Conservation (phyloP, 176 grass and related monocot species). For the Poa pratensis region DNA sequence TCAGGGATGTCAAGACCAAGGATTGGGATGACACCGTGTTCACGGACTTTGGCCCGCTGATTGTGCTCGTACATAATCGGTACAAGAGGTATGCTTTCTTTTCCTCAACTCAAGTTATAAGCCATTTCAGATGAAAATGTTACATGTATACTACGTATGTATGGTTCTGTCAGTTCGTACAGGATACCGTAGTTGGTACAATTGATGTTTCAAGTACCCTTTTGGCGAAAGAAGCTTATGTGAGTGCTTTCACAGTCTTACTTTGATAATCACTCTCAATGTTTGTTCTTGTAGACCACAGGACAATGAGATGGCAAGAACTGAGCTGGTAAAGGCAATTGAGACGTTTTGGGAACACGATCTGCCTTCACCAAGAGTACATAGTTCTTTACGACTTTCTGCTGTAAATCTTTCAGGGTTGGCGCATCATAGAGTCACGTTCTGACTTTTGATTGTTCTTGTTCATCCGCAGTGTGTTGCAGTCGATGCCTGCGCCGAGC, state of each 20-base stretch:
- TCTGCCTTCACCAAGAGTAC: constrained; percentile 86
- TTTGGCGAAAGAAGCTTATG: neutral
- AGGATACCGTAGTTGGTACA: neutral
- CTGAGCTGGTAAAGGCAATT: constrained; percentile 76
- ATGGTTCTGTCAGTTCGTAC: neutral
- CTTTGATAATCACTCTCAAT: neutral
- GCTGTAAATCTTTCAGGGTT: neutral
- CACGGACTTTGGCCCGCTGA: constrained; percentile 75
- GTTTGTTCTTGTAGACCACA: constrained; percentile 42
- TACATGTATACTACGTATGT: neutral
- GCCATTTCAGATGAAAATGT: neutral
- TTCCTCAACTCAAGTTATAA: neutral
- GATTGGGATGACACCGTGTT: constrained; percentile 92
- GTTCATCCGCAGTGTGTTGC: constrained; percentile 70
- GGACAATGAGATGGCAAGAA: constrained; percentile 80
- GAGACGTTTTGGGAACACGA: constrained; percentile 83
- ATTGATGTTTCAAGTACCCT: neutral
- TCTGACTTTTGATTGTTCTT: neutral
- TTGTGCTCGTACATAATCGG: constrained; percentile 89
- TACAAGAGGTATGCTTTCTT: constrained; percentile 63
- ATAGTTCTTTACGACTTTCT: neutral
- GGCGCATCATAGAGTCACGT: neutral
- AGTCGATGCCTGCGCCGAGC: constrained; percentile 76
- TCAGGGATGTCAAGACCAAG: constrained; percentile 68
- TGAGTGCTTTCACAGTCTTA: neutral